Evolutionary conservation across 2,329 filamentous ascomycete species (phyloP).

Genomic region (Lojkania enalia): DNA sequence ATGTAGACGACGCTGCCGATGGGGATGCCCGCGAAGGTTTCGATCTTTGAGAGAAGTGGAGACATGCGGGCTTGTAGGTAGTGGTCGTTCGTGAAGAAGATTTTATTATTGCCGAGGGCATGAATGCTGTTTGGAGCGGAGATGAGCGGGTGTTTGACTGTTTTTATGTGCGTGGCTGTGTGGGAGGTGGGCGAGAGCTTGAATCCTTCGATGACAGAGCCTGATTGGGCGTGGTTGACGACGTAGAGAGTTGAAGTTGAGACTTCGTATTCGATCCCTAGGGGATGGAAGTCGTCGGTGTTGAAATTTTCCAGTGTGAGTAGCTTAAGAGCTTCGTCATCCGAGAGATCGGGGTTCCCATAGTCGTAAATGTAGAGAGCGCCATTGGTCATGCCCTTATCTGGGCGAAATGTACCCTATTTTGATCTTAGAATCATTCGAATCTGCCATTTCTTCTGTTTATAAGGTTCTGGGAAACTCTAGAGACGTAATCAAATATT

Average conservation of each 20-base stretch:
- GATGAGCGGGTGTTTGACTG: constrained; percentile 37
- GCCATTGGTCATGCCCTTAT: constrained; percentile 25
- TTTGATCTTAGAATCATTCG: background rate
- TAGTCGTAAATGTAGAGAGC: constrained; percentile 48
- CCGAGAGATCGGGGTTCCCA: constrained; percentile 21
- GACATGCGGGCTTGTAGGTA: constrained; percentile 34
- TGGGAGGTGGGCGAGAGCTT: constrained; percentile 24
- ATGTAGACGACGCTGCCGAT: constrained; percentile 45
- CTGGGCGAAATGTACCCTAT: constrained; percentile 35
- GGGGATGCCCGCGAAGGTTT: constrained; percentile 45
- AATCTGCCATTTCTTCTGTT: background rate
- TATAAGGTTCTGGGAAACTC: no score
- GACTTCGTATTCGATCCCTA: constrained; percentile 46
- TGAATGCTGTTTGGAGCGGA: constrained; percentile 47
- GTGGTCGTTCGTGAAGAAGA: constrained; percentile 51
- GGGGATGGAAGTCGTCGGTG: constrained; percentile 45
- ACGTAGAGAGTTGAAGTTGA: constrained; percentile 43
- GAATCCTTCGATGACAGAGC: constrained; percentile 42
- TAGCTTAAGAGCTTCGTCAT: constrained; percentile 23
- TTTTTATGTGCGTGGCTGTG: constrained; percentile 33
- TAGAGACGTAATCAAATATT: background rate
- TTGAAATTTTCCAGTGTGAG: constrained; percentile 32
- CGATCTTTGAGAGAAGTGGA: constrained; percentile 37
- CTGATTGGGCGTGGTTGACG: constrained; percentile 44
- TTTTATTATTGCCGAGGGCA: constrained; percentile 32